Evolutionary conservation across 2,329 filamentous ascomycete genomes (phyloP).

Genomic region (Penicillium oxalicum): DNA sequence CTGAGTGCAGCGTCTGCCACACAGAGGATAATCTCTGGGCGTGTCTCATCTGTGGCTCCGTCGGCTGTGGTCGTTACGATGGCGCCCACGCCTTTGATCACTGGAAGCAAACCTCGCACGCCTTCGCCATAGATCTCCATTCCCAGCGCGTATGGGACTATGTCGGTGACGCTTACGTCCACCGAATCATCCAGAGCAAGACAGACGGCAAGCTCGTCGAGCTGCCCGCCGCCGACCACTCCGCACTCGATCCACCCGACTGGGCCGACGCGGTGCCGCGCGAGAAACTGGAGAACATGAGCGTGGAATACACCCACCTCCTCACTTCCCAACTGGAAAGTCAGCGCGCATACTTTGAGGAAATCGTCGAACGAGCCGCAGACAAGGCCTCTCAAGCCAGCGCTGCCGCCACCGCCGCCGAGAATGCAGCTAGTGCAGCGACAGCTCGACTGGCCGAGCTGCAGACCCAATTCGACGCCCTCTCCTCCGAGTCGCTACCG

Average conservation of each 20-base stretch:
- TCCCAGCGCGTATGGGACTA: conserved; percentile 99
- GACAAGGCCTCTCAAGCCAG: conserved; percentile 79
- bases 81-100: conserved; percentile 88
- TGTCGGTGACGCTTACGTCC: conserved; percentile 89
- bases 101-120: conserved; percentile 83
- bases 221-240: conserved; percentile 58
- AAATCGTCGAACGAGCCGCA: conserved; percentile 78
- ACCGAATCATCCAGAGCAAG: conserved; percentile 89
- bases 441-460: conserved; percentile 51
- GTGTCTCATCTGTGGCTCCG: conserved; percentile 85
- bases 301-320: conserved; percentile 89
- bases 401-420: conserved; percentile 47
- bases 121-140: conserved; percentile 85
- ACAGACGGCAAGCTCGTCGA: conserved; percentile 89
- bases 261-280: conserved; percentile 43
- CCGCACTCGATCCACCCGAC: conserved; percentile 38
- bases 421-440: conserved; percentile 60
- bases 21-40: conserved; percentile 84
- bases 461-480: conserved; percentile 48
- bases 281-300: conserved; percentile 70
- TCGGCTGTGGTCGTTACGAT: conserved; percentile 93
- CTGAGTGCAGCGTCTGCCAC: conserved; percentile 72
- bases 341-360: conserved; percentile 90
- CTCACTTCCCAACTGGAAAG: conserved; percentile 88
- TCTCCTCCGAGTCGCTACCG: conserved; percentile 55